Conservation (phyloP, 164 flowering plant genomes). For the Chimonanthus praecox region DNA sequence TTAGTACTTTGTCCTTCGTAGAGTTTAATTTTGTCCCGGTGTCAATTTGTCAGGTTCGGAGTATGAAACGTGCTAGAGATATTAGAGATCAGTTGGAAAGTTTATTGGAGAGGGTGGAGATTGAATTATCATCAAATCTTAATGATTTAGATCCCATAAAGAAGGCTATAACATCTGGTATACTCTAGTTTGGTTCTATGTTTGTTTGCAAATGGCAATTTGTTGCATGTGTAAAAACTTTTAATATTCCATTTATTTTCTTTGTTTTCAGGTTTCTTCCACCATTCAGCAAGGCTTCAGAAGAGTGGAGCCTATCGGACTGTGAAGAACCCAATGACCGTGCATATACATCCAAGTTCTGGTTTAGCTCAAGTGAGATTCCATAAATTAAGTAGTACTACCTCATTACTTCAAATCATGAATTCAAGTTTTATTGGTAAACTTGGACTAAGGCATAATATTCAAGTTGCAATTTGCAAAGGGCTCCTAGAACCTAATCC, state of each 20-base stretch:
- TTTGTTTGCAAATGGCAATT: too few species aligned
- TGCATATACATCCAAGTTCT: slow-evolving; percentile 90
- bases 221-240: too few species aligned
- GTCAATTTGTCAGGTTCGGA: slow-evolving; percentile 10
- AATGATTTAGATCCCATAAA: slow-evolving; percentile 72
- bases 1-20: too few species aligned
- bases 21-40: too few species aligned
- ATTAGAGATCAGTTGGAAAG: slow-evolving; percentile 92
- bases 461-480: too few species aligned
- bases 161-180: slow-evolving; percentile 86
- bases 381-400: not conserved
- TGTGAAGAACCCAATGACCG: slow-evolving; percentile 88
- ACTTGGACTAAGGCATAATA: too few species aligned
- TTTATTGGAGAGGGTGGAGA: slow-evolving; percentile 86
- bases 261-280: slow-evolving; percentile 62
- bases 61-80: slow-evolving; percentile 98
- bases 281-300: slow-evolving; percentile 80
- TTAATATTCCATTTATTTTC: not conserved
- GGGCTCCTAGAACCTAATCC: too few species aligned
- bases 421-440: too few species aligned
- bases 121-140: slow-evolving; percentile 52
- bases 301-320: slow-evolving; percentile 88
- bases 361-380: slow-evolving; percentile 76
- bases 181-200: not conserved
- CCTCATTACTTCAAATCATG: not conserved